These are phyloP conservation scores for Silene noctiflora DNA, from an alignment of 179 eudicot species.

Conservation along the genomic window DNA sequence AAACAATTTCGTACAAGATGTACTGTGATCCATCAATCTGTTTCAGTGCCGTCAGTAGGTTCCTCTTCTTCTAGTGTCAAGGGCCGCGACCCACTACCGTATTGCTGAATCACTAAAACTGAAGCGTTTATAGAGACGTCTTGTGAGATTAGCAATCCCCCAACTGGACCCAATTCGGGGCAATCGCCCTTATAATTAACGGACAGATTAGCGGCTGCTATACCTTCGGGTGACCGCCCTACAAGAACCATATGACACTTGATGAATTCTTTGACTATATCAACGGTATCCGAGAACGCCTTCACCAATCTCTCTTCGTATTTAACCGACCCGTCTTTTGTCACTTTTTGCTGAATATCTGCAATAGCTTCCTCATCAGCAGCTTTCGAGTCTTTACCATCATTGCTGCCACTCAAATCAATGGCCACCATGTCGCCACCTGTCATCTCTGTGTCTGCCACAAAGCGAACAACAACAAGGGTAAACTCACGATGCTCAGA, in stretches of 20 bases:
- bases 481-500: constrained; percentile 83
- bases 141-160: constrained; percentile 43
- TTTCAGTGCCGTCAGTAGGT: constrained; percentile 37
- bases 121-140: constrained; percentile 50
- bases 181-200: constrained; percentile 36
- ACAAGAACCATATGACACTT: constrained; percentile 49
- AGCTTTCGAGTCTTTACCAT: constrained; percentile 16
- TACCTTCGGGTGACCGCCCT: constrained; percentile 48
- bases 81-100: constrained; percentile 27
- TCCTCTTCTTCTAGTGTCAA: constrained; percentile 40
- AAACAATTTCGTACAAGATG: neutral
- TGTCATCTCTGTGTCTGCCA: constrained; percentile 30
- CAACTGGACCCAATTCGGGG: constrained; percentile 64
- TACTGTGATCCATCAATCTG: constrained; percentile 25
- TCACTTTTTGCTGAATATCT: constrained; percentile 26
- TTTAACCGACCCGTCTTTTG: constrained; percentile 29
- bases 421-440: constrained; percentile 23
- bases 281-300: constrained; percentile 26
- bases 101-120: constrained; percentile 63
- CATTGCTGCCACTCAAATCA: constrained; percentile 28
- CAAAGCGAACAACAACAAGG: constrained; percentile 43
- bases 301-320: constrained; percentile 48
- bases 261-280: constrained; percentile 25
- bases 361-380: constrained; percentile 40
- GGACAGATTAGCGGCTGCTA: constrained; percentile 26